A percentile compares a stretch with the other conserved stretches of the same genome.
Conservation (phyloP, 768 basidiomycete genomes). For the Multifurca ochricompacta region DNA sequence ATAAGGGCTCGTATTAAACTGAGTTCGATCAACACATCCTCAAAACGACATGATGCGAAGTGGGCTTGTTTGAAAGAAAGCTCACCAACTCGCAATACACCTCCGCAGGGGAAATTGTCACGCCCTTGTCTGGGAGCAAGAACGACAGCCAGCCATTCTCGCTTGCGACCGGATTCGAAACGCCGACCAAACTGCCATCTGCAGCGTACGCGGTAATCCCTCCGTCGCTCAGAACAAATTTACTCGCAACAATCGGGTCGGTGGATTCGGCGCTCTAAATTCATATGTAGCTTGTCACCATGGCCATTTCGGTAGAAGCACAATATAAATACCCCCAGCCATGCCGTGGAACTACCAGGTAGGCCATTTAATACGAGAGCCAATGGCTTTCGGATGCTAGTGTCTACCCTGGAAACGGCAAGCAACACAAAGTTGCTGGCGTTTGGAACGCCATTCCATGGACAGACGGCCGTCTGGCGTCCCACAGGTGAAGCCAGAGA, state of each 20-base stretch:
- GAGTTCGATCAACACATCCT: background rate
- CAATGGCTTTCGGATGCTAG: background rate
- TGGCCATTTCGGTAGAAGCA: background rate
- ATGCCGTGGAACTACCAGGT: background rate
- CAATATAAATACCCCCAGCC: background rate
- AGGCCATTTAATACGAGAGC: background rate
- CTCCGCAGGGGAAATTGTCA: background rate
- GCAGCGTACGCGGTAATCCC: background rate
- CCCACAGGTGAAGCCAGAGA: background rate
- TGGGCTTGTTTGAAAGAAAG: background rate
- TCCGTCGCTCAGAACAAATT: background rate
- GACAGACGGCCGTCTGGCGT: background rate
- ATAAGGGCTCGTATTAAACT: conserved; percentile 6
- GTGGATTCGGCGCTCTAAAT: background rate
- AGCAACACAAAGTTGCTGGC: background rate
- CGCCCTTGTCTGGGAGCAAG: background rate
- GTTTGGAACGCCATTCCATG: background rate
- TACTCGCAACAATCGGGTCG: background rate
- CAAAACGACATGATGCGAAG: background rate
- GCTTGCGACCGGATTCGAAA: background rate
- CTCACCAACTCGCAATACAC: conserved; percentile 7
- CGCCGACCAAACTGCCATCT: background rate
- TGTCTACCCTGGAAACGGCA: background rate
- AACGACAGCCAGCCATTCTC: background rate
- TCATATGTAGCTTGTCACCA: background rate